phyloP scores from a whole-genome alignment of 495 filamentous ascomycete species.

The Aspergillus hancockii region DNA sequence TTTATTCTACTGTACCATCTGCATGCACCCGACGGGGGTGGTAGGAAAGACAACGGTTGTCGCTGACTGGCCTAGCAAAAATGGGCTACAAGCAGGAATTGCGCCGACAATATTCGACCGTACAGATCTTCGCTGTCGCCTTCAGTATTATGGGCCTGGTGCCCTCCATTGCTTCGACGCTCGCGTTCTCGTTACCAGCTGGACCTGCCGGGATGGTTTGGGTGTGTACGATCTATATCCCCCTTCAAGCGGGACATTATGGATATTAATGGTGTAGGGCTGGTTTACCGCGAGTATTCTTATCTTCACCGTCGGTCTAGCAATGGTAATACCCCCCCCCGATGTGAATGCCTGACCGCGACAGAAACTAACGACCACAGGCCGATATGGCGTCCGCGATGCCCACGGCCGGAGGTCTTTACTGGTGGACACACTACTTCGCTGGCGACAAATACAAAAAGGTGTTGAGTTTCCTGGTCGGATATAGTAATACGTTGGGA shows the following conservation, averaged over 20 bases:
- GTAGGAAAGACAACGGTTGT: neutral
- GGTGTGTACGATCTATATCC: constrained; percentile 31
- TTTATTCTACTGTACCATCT: neutral
- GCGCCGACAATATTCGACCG: constrained; percentile 62
- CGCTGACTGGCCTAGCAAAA: constrained; percentile 22
- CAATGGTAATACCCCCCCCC: constrained; percentile 48
- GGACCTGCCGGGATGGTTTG: constrained; percentile 72
- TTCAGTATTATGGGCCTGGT: constrained; percentile 74
- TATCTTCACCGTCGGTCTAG: constrained; percentile 66
- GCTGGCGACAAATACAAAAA: constrained; percentile 59
- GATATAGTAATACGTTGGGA: constrained; percentile 71
- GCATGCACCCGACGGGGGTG: neutral
- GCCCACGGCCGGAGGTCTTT: constrained; percentile 69
- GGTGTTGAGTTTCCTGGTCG: constrained; percentile 67
- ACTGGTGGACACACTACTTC: constrained; percentile 75
- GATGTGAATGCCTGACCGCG: neutral
- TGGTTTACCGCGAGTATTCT: constrained; percentile 64
- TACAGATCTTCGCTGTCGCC: constrained; percentile 70
- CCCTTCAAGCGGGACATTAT: neutral
- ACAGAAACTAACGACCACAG: constrained; percentile 24
- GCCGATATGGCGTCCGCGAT: constrained; percentile 69
- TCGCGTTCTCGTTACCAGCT: constrained; percentile 65
- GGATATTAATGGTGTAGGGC: constrained; percentile 34
- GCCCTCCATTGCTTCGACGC: constrained; percentile 67
- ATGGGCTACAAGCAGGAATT: constrained; percentile 74